These are phyloP conservation scores for Malassezia nana DNA, from an alignment of 1,284 basidiomycete genomes.

Conservation along the genomic window DNA sequence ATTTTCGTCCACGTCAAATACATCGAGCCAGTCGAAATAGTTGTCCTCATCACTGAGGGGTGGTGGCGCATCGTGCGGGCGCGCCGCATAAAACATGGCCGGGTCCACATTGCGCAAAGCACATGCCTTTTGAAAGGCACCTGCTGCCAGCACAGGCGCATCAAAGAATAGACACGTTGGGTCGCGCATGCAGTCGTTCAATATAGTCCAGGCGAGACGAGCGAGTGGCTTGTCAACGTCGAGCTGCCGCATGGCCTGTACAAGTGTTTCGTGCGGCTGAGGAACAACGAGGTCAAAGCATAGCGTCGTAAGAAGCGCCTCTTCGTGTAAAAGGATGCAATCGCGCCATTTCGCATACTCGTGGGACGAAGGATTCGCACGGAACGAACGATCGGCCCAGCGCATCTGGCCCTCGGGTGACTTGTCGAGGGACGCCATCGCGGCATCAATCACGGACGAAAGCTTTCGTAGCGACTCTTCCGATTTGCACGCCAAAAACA, in stretches of 20 bases:
- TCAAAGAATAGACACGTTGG: conserved; percentile 35
- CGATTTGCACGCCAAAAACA: conserved; percentile 83
- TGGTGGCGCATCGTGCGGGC: conserved; percentile 9
- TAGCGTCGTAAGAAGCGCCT: conserved; percentile 70
- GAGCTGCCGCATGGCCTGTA: conserved; percentile 30
- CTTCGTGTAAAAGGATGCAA: conserved; percentile 67
- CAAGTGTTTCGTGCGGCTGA: conserved; percentile 58
- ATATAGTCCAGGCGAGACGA: conserved; percentile 30
- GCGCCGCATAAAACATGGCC: conserved; percentile 17
- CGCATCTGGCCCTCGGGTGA: conserved; percentile 51
- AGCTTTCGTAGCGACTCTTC: conserved; percentile 78
- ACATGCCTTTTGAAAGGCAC: conserved; percentile 38
- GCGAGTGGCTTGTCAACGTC: conserved; percentile 24
- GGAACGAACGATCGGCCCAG: conserved; percentile 31
- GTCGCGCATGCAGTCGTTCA: conserved; percentile 34
- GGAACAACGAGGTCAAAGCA: conserved; percentile 82
- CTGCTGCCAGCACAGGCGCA: conserved; percentile 39
- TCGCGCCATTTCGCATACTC: conserved; percentile 55
- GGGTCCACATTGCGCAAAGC: conserved; percentile 20
- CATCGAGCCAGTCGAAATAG: conserved; percentile 27
- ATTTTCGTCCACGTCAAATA: conserved; percentile 37
- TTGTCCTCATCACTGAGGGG: conserved; percentile 11
- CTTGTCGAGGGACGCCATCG: conserved; percentile 58
- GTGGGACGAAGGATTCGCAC: conserved; percentile 22
- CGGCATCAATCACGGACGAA: conserved; percentile 68